phyloP scores from a whole-genome alignment of 176 grass and related monocot genomes.

The Chloris gayana region DNA sequence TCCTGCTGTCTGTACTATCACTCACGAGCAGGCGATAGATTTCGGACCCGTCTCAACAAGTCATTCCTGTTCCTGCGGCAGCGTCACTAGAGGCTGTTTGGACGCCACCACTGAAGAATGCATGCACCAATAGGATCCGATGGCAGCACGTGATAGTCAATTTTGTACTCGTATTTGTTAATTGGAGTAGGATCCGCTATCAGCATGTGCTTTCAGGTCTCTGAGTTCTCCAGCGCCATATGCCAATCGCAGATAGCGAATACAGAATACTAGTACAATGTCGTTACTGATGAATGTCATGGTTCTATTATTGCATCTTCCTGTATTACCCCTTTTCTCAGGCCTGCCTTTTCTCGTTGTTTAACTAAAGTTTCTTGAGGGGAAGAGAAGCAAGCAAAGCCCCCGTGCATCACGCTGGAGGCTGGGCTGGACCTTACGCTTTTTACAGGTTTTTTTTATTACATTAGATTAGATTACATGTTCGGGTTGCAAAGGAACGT shows the following conservation, averaged over 20 bases:
- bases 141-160: neutral
- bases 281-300: neutral
- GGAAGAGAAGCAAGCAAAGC: neutral
- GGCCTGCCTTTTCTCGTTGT: neutral
- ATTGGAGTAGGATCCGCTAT: neutral
- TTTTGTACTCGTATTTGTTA: too few species aligned
- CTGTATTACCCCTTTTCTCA: neutral
- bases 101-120: neutral
- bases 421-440: neutral
- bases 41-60: neutral
- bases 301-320: neutral
- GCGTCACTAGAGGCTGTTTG: neutral
- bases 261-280: neutral
- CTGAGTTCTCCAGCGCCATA: neutral
- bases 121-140: neutral
- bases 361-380: neutral
- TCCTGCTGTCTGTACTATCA: neutral
- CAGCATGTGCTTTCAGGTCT: neutral
- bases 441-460: too few species aligned
- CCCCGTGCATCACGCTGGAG: neutral
- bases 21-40: neutral
- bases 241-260: neutral
- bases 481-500: neutral
- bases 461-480: neutral
- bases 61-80: neutral